Evolutionary conservation across 441 rosid genomes (phyloP).

Genomic region (Kokia cookei): DNA sequence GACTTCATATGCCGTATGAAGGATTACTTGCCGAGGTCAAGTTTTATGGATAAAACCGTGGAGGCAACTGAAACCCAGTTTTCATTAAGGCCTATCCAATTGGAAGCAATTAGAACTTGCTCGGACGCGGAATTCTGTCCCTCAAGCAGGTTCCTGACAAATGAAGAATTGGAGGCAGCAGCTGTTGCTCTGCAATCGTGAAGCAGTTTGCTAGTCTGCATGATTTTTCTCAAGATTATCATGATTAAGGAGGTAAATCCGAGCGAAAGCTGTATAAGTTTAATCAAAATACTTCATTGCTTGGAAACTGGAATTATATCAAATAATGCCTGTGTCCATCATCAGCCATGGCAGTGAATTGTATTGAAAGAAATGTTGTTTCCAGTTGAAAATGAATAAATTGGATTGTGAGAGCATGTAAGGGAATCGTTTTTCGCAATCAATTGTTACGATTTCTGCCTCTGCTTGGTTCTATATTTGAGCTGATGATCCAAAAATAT

Average conservation of each 20-base stretch:
- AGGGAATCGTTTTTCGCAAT: not conserved
- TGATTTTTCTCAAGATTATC: not conserved
- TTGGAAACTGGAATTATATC: not conserved
- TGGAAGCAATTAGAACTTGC: slow-evolving; percentile 24
- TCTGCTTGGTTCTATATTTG: not conserved
- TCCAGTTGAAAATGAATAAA: not conserved
- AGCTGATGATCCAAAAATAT: not conserved
- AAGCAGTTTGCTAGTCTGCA: not conserved
- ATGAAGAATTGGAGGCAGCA: slow-evolving; percentile 50
- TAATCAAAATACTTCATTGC: not conserved
- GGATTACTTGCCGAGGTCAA: slow-evolving; percentile 52
- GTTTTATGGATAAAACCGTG: slow-evolving; percentile 49
- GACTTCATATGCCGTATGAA: slow-evolving; percentile 65
- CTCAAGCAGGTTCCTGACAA: slow-evolving; percentile 41
- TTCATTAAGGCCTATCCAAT: slow-evolving; percentile 26
- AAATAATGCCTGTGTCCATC: not conserved
- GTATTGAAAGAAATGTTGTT: not conserved
- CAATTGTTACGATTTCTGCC: not conserved
- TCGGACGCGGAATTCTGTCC: slow-evolving; percentile 19
- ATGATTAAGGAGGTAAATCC: not conserved
- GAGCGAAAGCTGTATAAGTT: not conserved
- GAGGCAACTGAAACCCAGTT: slow-evolving; percentile 50
- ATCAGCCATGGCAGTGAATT: not conserved
- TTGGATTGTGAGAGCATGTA: not conserved
- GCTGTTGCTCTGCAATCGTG: not conserved